Percentiles rank a stretch among this genome's conserved stretches.
Conservation (phyloP, 805 yeast species). For the Candida anglica region DNA sequence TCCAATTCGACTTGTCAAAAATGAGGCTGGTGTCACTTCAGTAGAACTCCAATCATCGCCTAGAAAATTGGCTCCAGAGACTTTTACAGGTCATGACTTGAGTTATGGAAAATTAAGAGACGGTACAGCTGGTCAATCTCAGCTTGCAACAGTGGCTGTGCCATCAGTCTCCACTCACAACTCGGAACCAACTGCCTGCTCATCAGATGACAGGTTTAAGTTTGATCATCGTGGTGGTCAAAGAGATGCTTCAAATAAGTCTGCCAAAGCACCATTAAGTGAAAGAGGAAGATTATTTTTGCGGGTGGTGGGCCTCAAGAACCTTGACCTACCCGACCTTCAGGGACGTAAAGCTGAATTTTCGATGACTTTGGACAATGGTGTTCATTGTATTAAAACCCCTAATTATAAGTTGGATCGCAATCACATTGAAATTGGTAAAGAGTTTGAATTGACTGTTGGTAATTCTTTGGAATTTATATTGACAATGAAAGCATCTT, state of each 20-base stretch:
- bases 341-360: conserved; percentile 43
- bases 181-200: conserved; percentile 4
- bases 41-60: conserved; percentile 7
- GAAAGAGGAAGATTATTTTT: conserved; percentile 57
- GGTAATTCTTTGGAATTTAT: conserved; percentile 59
- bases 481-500: conserved; percentile 68
- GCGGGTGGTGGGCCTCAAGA: conserved; percentile 42
- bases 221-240: conserved; percentile 3
- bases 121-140: conserved; percentile 2
- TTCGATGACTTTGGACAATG: conserved; percentile 67
- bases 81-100: conserved; percentile 15
- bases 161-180: conserved; percentile 18
- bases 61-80: background rate
- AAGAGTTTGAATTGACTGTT: conserved; percentile 77
- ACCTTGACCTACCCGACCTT: conserved; percentile 46
- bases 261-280: background rate
- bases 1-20: conserved; percentile 30
- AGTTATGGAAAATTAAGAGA: conserved; percentile 19
- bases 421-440: conserved; percentile 43
- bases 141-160: conserved; percentile 28
- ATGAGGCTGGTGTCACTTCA: conserved; percentile 25
- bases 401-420: conserved; percentile 40
- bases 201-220: conserved; percentile 4
- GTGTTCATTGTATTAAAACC: conserved; percentile 73
- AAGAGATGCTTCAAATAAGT: conserved; percentile 10